phyloP scores from a whole-genome alignment of 2,329 filamentous ascomycete genomes.

The Byssothecium circinans region DNA sequence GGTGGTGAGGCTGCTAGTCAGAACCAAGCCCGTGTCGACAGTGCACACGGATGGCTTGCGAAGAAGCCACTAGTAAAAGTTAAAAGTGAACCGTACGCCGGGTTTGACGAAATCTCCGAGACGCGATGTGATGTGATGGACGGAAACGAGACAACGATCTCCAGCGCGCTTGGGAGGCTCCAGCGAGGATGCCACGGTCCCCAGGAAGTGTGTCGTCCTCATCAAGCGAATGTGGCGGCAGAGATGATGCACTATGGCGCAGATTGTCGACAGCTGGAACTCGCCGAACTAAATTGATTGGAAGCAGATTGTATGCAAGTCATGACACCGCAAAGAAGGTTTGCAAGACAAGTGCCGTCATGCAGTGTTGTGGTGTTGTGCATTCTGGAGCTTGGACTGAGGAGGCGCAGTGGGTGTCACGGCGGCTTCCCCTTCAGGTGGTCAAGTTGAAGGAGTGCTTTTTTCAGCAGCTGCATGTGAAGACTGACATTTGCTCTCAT shows the following conservation, averaged over 20 bases:
- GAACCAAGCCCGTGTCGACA: not conserved
- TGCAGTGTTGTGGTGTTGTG: constrained; percentile 12
- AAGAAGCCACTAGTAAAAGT: not conserved
- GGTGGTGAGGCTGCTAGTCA: not conserved
- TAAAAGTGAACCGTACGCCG: constrained; percentile 7
- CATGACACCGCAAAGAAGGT: too few species aligned
- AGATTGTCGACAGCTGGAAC: too few species aligned
- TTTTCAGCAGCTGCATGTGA: constrained; percentile 1
- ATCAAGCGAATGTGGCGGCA: not conserved
- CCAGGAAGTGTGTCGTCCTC: not conserved
- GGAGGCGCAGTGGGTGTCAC: constrained; percentile 1
- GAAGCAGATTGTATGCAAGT: too few species aligned
- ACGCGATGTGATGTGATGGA: constrained; percentile 5
- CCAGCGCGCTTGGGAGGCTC: not conserved
- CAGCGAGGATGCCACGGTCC: not conserved
- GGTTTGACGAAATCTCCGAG: constrained; percentile 16
- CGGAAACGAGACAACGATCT: not conserved
- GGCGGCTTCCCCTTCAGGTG: constrained; percentile 10
- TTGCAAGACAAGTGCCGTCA: constrained; percentile 14
- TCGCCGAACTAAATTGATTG: too few species aligned
- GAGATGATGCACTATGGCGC: too few species aligned
- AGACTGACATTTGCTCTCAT: not conserved
- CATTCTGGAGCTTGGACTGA: too few species aligned
- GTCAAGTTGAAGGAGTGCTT: not conserved
- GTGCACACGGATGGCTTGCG: not conserved